Base-by-base conservation (phyloP, 768 basidiomycete genomes). In the Kwoniella shandongensis region DNA sequence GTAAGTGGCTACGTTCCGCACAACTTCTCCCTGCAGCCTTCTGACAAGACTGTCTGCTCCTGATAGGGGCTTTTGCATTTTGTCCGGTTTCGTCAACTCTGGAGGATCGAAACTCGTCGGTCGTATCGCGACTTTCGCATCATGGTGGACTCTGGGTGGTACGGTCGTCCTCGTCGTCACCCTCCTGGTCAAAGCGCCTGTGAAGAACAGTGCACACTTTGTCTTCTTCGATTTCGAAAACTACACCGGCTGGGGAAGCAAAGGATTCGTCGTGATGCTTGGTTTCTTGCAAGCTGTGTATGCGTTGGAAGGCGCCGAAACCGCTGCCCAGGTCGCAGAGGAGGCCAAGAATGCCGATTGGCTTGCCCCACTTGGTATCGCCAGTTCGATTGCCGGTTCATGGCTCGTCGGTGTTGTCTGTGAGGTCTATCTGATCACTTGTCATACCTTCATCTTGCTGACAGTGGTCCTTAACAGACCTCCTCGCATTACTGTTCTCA, bases 171-270 rank as follows among this genome's bases (percentile, higher is more conserved):
- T 42, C 8, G 40, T 42, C 40, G 40, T 42, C 40, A 42, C 40
- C n/a, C 40, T 42, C n/a, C 40, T 42, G 40, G 40, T 42, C 40
- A 42, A 42, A 23, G 40, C 40, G 6, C 40, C 40, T 17, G 22
- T 42, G 7, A 42, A 42, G 22, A 42, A 42, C n/a, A 18, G 8
- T 8, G 40, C 40, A 6, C 40, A 42, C 22, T 42, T 42, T 18
- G 40, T 42, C 8, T 42, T 42, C n/a, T 42, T 42, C 17, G n/a
- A 42, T n/a, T 42, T 42, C 40, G 40, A 42, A 18, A 42, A 42
- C 40, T n/a, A n/a, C 40, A 42, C 40, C 40, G 40, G 40, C 6
- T 42, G 22, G 17, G n/a, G 22, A n/a, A 42, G 40, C 40, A 42
- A 42, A 23, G 40, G 40, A n/a, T 42, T 42, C 22, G 40, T 42